A percentile compares a stretch with the other conserved stretches of the same genome.
Evolutionary conservation across 164 flowering plant species (phyloP).

Genomic region (Warburgia ugandensis): DNA sequence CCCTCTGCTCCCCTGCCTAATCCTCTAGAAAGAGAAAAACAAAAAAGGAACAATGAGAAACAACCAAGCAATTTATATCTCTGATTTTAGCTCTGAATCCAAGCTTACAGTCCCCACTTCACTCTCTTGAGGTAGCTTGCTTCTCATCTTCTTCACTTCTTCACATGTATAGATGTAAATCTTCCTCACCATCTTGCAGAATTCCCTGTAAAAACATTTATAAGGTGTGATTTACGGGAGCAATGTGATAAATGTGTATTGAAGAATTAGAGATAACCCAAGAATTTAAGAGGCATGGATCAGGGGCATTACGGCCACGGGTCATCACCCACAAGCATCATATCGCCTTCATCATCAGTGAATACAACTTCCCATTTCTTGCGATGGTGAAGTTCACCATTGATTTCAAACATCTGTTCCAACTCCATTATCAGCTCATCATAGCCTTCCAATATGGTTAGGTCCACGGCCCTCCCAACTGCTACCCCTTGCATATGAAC

Average conservation of each 20-base stretch:
- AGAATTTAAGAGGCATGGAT: too few relatives aligned
- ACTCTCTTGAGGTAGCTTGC: conserved; percentile 30
- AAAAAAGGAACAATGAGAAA: too few relatives aligned
- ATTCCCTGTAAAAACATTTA: conserved; percentile 55
- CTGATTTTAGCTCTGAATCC: too few relatives aligned
- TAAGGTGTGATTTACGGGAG: neutral
- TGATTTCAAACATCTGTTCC: conserved; percentile 76
- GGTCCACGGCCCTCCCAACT: conserved; percentile 90
- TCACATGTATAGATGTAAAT: conserved; percentile 76
- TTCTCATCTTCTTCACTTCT: conserved; percentile 70
- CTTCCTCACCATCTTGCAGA: conserved; percentile 72
- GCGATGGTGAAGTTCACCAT: conserved; percentile 56
- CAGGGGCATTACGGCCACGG: conserved; percentile 89
- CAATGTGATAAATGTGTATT: too few relatives aligned
- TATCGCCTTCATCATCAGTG: conserved; percentile 92
- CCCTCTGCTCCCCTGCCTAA: too few relatives aligned
- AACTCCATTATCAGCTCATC: conserved; percentile 64
- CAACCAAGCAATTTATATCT: too few relatives aligned
- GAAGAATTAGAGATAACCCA: neutral
- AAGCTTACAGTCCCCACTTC: conserved; percentile 31
- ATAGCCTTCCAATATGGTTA: conserved; percentile 55
- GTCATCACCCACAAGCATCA: conserved; percentile 91
- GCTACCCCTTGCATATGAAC: conserved; percentile 95
- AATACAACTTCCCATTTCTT: conserved; percentile 78
- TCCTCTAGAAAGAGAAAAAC: too few relatives aligned